These are phyloP conservation scores for Salvia sclarea DNA, from an alignment of 305 asterid species.

Conservation along the genomic window DNA sequence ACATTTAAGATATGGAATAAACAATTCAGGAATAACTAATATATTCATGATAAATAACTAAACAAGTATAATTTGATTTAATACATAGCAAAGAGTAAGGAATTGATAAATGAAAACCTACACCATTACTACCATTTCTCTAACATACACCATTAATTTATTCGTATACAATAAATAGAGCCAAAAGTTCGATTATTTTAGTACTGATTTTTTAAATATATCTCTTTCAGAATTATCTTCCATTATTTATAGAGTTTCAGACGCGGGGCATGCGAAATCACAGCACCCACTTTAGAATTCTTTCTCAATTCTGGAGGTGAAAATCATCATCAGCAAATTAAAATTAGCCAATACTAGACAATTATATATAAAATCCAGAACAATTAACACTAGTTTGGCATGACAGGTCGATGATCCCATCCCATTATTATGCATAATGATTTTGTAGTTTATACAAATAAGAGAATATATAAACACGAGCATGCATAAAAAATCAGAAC, in stretches of 20 bases:
- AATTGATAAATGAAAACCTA: constrained; percentile 2
- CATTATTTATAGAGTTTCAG: background rate
- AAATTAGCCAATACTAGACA: no score
- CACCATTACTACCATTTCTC: background rate
- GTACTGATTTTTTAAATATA: no score
- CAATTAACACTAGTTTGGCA: background rate
- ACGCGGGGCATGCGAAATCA: background rate
- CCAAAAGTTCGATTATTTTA: no score
- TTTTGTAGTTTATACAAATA: background rate
- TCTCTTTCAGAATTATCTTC: constrained; percentile 7
- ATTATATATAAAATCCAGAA: no score
- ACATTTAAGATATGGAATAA: no score
- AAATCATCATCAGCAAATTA: no score
- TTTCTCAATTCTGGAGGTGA: background rate
- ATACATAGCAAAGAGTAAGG: background rate
- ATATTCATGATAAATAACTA: no score
- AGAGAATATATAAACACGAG: constrained; percentile 3
- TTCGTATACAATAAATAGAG: no score
- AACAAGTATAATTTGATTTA: no score
- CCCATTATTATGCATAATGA: no score
- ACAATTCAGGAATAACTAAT: no score
- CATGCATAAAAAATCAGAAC: constrained; percentile 18
- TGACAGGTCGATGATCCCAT: background rate
- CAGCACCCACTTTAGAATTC: background rate
- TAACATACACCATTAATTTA: background rate